Evolutionary conservation across 768 basidiomycete species (phyloP), one percentile per base, ranked within the genome.

Genomic region (Sporobolomyces phaffii): DNA sequence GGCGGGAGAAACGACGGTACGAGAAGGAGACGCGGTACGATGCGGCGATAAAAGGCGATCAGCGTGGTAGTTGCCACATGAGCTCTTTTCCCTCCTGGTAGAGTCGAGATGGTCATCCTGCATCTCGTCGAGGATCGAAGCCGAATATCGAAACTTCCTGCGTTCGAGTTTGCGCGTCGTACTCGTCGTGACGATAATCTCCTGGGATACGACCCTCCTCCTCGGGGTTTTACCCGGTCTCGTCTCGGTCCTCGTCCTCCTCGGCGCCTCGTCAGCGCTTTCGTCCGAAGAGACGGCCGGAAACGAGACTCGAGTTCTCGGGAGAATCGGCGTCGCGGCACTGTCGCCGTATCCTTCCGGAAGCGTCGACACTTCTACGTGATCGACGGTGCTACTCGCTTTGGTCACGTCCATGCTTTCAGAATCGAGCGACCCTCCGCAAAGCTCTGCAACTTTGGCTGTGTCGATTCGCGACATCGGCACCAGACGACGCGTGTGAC

Each of bases 111-210:
- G 13, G 22, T 57, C 36, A 24, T 56, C 28, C 26, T n/a, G 5
- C 45, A 54, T 47, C 26, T 54, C 36, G 24, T 62, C 60, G 68
- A 62, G 26, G 3, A 38, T 14, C 1, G 60, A 60, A 20, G 57
- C 33, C 33, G 68, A 70, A 38, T 59, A 58, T 11, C 68, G 68
- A 20, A 57, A 50, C 31, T 40, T 56, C 11, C 63, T 48, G 1
- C 28, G 31, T 43, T 70, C 64, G 7, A 60, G 61, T 43, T 34
- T 62, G 33, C 60, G 54, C 17, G 48, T 47, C 9, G 56, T 40
- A 0, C 57, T 60, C 26, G 68, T 61, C 51, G 51, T 58, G 26
- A 31, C 26, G 40, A 31, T 18, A 3, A 26, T 56, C 29, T 56
- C 48, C 45, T 51, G 47, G 15, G 62, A 54, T 33, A 44, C 15